Base-by-base conservation (phyloP, 2,329 filamentous ascomycete species). In the Drechslerella coelobrocha region DNA sequence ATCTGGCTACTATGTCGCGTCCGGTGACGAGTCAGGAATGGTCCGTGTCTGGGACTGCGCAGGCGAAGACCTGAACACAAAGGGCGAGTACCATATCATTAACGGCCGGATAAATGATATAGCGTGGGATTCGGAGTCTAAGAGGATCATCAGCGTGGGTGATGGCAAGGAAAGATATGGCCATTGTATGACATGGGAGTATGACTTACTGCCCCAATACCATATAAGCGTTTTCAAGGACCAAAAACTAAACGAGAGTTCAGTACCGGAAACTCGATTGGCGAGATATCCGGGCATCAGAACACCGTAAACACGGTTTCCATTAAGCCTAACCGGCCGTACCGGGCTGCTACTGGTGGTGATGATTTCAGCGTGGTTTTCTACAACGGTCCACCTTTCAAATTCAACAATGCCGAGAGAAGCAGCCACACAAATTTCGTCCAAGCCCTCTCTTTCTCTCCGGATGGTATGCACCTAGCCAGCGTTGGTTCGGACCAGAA, bases 81-180 rank as follows among this genome's bases (percentile, higher is more conserved):
- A 95, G 80, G 91, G 92, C 74, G 93, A 97, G 80, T 97, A 96
- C 80, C 85, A 87, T 77, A 97, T 97, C 80, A 92, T 97, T 77
- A 92, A 90, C 31, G 94, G 94, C 10, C 89, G 91, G 59, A 93
- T 99, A 81, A 96, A 96, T 78, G 94, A 99, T 78, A 86, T 99
- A 74, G 93, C 92, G 0, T 99, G 94, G 92, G 94, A 97, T 77
- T 93, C 92, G 63, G 94, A 99, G 80, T 96, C 90, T 72, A 92
- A 97, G 82, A 89, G 94, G 53, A 89, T 99, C 77, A 97, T 97
- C 76, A 94, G 93, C 2, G 93, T 99, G 3, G 94, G 94, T 47
- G 90, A 97, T 76, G 94, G 94, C 55, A 92, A 93, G 77, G 92
- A 97, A 81, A 86, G 91, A 74, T 76, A 74, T 17, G 48, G 29